These are phyloP conservation scores for Albizia julibrissin DNA, from an alignment of 306 rosid species.

Conservation along the genomic window DNA sequence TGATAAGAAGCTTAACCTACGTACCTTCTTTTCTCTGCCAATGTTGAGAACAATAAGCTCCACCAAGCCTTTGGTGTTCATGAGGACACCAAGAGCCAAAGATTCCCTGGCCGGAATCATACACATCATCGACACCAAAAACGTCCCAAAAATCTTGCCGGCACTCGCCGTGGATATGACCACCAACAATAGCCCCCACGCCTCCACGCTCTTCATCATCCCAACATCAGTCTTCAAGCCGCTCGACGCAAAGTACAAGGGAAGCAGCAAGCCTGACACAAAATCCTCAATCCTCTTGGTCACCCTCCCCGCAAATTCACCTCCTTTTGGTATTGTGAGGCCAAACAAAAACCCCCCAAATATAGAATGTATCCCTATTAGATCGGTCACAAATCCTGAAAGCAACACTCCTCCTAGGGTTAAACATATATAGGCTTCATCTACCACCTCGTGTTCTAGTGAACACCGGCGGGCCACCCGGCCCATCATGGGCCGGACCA, in stretches of 20 bases:
- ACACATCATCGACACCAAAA: constrained; percentile 57
- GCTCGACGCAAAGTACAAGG: constrained; percentile 74
- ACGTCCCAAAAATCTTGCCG: constrained; percentile 74
- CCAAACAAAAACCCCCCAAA: constrained; percentile 81
- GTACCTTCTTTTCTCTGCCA: constrained; percentile 79
- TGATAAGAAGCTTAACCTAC: too few species aligned
- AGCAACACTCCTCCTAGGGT: constrained; percentile 67
- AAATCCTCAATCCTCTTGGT: constrained; percentile 71
- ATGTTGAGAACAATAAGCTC: constrained; percentile 90
- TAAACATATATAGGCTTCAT: constrained; percentile 49
- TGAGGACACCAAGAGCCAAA: constrained; percentile 64
- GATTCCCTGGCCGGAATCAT: constrained; percentile 65
- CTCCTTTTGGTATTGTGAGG: constrained; percentile 56
- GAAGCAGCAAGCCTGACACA: constrained; percentile 66
- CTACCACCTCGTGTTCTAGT: constrained; percentile 26
- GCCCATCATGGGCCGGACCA: constrained; percentile 26
- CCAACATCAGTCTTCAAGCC: constrained; percentile 80
- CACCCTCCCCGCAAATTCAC: constrained; percentile 54
- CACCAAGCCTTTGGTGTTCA: constrained; percentile 87
- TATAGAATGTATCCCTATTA: constrained; percentile 75
- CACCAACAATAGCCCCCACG: constrained; percentile 62
- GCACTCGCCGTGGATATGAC: constrained; percentile 60
- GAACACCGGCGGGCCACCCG: constrained; percentile 18
- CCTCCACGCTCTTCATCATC: constrained; percentile 36
- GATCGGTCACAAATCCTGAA: constrained; percentile 66